A percentile compares a stretch with the other conserved stretches of the same genome.
These are phyloP conservation scores for Fomitopsis schrenkii DNA, from an alignment of 1,284 basidiomycete species.

Conservation along the genomic window DNA sequence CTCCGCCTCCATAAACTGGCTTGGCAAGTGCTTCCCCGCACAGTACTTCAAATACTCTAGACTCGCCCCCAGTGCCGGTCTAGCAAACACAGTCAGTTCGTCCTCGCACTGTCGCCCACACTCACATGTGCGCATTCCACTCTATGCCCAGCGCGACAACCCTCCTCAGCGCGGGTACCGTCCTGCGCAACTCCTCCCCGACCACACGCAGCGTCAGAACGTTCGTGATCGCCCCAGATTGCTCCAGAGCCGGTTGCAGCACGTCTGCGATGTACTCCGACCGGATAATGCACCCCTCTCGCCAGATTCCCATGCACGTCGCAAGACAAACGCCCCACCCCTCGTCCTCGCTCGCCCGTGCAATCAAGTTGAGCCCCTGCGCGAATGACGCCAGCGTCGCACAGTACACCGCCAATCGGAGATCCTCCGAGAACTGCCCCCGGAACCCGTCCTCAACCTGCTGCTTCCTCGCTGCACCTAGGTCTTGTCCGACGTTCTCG, in stretches of 20 bases:
- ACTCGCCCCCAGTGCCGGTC: constrained; percentile 17
- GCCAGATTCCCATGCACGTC: constrained; percentile 18
- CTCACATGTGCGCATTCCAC: constrained; percentile 21
- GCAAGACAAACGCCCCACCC: constrained; percentile 17
- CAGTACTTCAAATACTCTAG: constrained; percentile 21
- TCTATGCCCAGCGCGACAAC: constrained; percentile 14
- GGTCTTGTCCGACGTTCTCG: constrained; percentile 11
- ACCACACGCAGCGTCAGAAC: constrained; percentile 13
- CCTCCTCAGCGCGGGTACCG: constrained; percentile 11
- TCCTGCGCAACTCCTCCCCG: constrained; percentile 16
- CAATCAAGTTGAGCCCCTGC: constrained; percentile 20
- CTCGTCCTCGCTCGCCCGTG: constrained; percentile 18
- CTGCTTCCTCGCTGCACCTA: constrained; percentile 17
- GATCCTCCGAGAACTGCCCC: constrained; percentile 14
- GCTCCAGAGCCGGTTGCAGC: constrained; percentile 15
- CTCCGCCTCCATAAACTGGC: constrained; percentile 23
- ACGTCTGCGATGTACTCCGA: constrained; percentile 20
- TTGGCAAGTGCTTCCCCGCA: constrained; percentile 18
- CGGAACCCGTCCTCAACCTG: constrained; percentile 12
- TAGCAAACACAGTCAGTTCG: background rate
- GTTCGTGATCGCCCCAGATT: constrained; percentile 10
- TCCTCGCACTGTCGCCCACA: background rate
- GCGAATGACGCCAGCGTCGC: constrained; percentile 17
- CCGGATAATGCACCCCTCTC: constrained; percentile 22
- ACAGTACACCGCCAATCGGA: constrained; percentile 18